phyloP scores from a whole-genome alignment of 805 yeast species.

The Wickerhamiella bombiphila region DNA sequence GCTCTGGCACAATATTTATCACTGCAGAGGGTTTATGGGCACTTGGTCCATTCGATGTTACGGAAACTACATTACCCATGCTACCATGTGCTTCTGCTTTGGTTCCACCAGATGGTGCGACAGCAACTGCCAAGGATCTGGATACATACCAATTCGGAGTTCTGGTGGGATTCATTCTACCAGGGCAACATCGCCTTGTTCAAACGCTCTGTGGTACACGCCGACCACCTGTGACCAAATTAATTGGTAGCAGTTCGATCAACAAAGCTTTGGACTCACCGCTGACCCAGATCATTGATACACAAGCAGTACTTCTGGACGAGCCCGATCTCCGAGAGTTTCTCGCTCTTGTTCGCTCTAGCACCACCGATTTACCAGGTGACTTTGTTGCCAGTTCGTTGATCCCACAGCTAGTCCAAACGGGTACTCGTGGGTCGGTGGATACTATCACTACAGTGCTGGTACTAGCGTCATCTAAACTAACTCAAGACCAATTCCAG shows the following conservation, averaged over 20 bases:
- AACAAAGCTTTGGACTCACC: slow-evolving; percentile 25
- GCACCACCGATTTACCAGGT: slow-evolving; percentile 27
- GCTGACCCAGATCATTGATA: slow-evolving; percentile 38
- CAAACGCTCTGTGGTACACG: slow-evolving; percentile 9
- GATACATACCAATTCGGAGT: slow-evolving; percentile 56
- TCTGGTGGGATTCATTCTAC: slow-evolving; percentile 33
- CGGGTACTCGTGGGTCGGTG: slow-evolving; percentile 21
- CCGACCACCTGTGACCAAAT: slow-evolving; percentile 11
- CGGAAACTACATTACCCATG: slow-evolving; percentile 21
- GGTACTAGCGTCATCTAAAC: slow-evolving; percentile 1
- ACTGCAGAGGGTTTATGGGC: slow-evolving; percentile 69
- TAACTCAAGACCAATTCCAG: slow-evolving; percentile 4
- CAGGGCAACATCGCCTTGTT: slow-evolving; percentile 11
- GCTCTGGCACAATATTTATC: slow-evolving; percentile 38
- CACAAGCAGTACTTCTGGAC: slow-evolving; percentile 29
- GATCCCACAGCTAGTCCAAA: slow-evolving; percentile 48
- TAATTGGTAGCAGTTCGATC: slow-evolving; percentile 11
- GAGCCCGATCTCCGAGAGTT: slow-evolving; percentile 10
- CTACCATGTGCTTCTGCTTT: slow-evolving; percentile 17
- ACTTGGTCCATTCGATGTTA: slow-evolving; percentile 28
- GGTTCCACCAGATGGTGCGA: slow-evolving; percentile 19
- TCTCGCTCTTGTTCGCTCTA: slow-evolving; percentile 5
- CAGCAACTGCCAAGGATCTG: slow-evolving; percentile 17
- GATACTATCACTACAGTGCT: slow-evolving; percentile 13
- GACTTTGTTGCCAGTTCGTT: slow-evolving; percentile 45